Evolutionary conservation across 176 grass and related monocot species (phyloP).

Genomic region (Stipa capillata): DNA sequence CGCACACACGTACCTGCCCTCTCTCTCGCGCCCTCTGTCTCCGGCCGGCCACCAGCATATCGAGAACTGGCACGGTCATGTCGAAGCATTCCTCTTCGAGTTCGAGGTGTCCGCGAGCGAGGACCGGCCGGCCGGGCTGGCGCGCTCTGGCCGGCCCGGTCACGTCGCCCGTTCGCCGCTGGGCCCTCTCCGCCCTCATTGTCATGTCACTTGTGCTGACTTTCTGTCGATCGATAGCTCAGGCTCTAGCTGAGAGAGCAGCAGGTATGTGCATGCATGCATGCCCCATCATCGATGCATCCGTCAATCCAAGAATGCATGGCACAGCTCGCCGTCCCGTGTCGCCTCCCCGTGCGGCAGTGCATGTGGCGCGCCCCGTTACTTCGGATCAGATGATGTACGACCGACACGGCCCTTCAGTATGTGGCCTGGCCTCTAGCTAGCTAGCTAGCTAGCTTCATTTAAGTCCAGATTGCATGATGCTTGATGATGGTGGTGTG

Average conservation of each 20-base stretch:
- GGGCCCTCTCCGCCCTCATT: not conserved
- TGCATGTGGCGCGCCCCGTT: constrained; percentile 22
- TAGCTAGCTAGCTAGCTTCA: too few relatives aligned
- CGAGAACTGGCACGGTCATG: not conserved
- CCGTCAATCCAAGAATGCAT: not conserved
- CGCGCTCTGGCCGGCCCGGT: not conserved
- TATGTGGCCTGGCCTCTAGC: not conserved
- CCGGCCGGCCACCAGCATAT: not conserved
- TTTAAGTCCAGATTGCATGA: not conserved
- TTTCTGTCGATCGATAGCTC: constrained; percentile 18
- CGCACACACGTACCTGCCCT: not conserved
- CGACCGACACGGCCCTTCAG: not conserved
- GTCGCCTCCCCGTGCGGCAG: not conserved
- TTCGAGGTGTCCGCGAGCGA: not conserved
- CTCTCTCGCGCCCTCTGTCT: not conserved
- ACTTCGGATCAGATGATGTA: not conserved
- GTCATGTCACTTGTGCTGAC: constrained; percentile 41
- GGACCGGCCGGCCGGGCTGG: not conserved
- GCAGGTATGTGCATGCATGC: not conserved
- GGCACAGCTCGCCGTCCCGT: not conserved
- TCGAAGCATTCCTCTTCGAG: not conserved
- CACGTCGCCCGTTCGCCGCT: not conserved
- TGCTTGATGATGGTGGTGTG: too few relatives aligned
- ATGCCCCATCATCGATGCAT: not conserved
- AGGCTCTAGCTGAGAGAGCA: not conserved